Base-by-base conservation (phyloP, 176 grass and related monocot genomes). In the Paspalum notatum region DNA sequence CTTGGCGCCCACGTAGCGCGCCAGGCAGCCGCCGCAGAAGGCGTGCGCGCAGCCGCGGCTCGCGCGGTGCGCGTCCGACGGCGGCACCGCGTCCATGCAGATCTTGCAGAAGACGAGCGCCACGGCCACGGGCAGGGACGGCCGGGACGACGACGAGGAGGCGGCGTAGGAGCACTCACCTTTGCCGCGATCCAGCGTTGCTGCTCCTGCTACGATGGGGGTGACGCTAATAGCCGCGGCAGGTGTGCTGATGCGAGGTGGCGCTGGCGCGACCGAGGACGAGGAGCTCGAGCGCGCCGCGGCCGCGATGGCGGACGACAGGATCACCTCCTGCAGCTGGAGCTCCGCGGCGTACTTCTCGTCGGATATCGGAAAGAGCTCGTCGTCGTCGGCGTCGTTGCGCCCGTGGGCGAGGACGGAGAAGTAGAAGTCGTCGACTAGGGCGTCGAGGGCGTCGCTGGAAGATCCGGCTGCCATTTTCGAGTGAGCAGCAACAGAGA, bases 341-440 rank as follows among this genome's bases (percentile, higher is more conserved):
- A 92, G 93, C 76, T 87, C 87, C 6, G 24, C 4, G 53, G 93
- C 84, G 58, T 92, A 90, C 59, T 89, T 91, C 68, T 94, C 92
- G 67, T 91, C 89, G 6, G 89, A 87, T 44, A 91, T 94, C 47
- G 89, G 89, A 61, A 89, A 85, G 24, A 91, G 68, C 39, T 89
- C 89, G 32, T 82, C 84, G 14, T 74, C 47, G 32, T 85, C 87
- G 39, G 27, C 59, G 66, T 72, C 66, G 6, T 66, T 66, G 6
- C 27, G 20, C 1, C 78, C 81, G 76, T 82, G 44, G 58, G 82
- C 53, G 32, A 90, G 85, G 7, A 67, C 93, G 0, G 82, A 85
- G 75, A 95, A 88, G 85, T 95, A 90, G 69, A 85, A 81, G 24
- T 92, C 87, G 51, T 95, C 87, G 43, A 95, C 78, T 11, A 69